Base-by-base conservation (phyloP, 306 rosid species). In the Quillaja saponaria region DNA sequence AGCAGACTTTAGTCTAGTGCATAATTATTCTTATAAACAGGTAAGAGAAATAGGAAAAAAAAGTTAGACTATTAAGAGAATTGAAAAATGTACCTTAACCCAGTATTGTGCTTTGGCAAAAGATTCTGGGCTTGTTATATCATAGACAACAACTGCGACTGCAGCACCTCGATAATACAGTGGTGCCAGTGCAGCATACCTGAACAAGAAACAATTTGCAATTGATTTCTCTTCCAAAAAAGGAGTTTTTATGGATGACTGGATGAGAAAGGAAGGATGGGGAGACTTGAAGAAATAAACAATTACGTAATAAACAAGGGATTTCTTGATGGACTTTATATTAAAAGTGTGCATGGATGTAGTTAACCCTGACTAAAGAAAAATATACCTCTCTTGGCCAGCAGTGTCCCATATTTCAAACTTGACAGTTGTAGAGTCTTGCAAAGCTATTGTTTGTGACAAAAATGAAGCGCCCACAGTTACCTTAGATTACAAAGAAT, bases 361-460 rank as follows among this genome's bases (percentile, higher is more conserved):
- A 25, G 31, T 25, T 25, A 25, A 25, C 31, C 2, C 31, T 25
- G 31, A 25, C 31, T 57, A 20, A 34, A 48, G 58, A 28, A 13
- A 44, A 13, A 64, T 5, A 17, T 75, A 94, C 99, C 99, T 94
- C 86, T 94, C 97, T 70, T 94, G 99, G 56, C 99, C 99, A 71
- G 99, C 99, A 44, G 99, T 94, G 71, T 94, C 99, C 99, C 99
- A 94, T 76, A 94, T 94, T 87, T 94, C 99, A 78, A 94, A 94
- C 82, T 94, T 94, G 68, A 94, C 99, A 0, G 97, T 94, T 33
- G 99, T 87, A 44, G 99, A 94, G 78, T 94, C 99, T 81, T 94
- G 99, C 76, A 94, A 70, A 61, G 97, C 99, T 64, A 94, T 94
- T 48, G 99, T 94, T 82, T 94, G 99, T 15, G 97, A 85, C 84